Percentiles rank a stretch among this genome's conserved stretches.
These are phyloP conservation scores for Mycena kentingensis DNA, from an alignment of 768 basidiomycete genomes.

Conservation along the genomic window DNA sequence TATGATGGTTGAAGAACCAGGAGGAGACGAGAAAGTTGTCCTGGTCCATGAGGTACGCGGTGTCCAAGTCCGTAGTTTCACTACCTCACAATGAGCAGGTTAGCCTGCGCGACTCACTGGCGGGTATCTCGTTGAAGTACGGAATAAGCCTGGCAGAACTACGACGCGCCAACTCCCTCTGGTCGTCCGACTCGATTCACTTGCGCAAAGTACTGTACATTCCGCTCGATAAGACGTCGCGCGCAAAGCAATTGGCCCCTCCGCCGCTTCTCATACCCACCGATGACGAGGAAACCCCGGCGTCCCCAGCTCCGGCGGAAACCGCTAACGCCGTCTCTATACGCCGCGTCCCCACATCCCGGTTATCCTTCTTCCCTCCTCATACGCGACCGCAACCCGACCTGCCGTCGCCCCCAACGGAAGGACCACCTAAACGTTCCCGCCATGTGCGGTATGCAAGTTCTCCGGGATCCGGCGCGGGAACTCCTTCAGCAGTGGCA, in stretches of 20 bases:
- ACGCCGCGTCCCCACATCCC: constrained; percentile 50
- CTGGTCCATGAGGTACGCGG: constrained; percentile 66
- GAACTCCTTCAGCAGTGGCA: constrained; percentile 5
- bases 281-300: constrained; percentile 14
- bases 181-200: constrained; percentile 92
- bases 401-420: constrained; percentile 16
- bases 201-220: constrained; percentile 81
- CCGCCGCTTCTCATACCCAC: constrained; percentile 21
- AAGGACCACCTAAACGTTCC: constrained; percentile 15
- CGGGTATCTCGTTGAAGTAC: constrained; percentile 87
- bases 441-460: constrained; percentile 21
- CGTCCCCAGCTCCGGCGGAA: constrained; percentile 9
- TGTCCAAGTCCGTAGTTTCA: constrained; percentile 18
- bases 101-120: constrained; percentile 71
- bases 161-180: constrained; percentile 87
- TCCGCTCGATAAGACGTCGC: constrained; percentile 63
- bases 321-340: constrained; percentile 30
- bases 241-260: constrained; percentile 38
- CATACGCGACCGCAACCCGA: constrained; percentile 28
- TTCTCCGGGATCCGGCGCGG: constrained; percentile 13
- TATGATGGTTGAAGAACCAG: constrained; percentile 18
- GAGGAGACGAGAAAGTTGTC: constrained; percentile 51
- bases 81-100: constrained; percentile 52
- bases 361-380: constrained; percentile 60
- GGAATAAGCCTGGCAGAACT: constrained; percentile 82